Conservation (phyloP, 495 filamentous ascomycete genomes). For the Neurospora intermedia region DNA sequence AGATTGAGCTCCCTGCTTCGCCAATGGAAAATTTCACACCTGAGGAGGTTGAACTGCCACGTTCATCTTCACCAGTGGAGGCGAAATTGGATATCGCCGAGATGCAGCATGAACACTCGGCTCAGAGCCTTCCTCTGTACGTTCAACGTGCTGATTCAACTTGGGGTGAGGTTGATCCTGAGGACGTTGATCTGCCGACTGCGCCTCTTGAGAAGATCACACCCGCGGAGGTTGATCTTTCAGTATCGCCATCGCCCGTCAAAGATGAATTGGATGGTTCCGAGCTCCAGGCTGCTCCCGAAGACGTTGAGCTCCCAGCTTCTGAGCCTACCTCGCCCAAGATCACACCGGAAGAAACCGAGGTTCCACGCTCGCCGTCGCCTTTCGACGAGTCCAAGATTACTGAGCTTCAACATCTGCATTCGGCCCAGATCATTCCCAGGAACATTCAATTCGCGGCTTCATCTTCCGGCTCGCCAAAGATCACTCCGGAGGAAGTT, state of each 20-base stretch:
- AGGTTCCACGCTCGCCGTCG: not conserved
- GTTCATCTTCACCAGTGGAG: not conserved
- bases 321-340: not conserved
- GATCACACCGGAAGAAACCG: not conserved
- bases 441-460: not conserved
- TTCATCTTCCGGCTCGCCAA: not conserved
- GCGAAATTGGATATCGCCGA: not conserved
- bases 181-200: not conserved
- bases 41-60: not conserved
- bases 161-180: not conserved
- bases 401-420: not conserved
- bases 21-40: not conserved
- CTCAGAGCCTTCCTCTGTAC: not conserved
- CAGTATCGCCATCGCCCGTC: not conserved
- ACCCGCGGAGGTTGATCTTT: not conserved
- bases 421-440: not conserved
- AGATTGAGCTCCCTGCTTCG: not conserved
- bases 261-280: not conserved
- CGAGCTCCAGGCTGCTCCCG: not conserved
- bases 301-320: not conserved
- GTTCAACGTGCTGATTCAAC: not conserved
- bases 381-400: not conserved
- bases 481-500: not conserved
- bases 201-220: not conserved
- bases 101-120: not conserved